A percentile compares a stretch with the other conserved stretches of the same genome.
phyloP scores from a whole-genome alignment of 2,329 filamentous ascomycete genomes.

The Alternaria ethzedia region DNA sequence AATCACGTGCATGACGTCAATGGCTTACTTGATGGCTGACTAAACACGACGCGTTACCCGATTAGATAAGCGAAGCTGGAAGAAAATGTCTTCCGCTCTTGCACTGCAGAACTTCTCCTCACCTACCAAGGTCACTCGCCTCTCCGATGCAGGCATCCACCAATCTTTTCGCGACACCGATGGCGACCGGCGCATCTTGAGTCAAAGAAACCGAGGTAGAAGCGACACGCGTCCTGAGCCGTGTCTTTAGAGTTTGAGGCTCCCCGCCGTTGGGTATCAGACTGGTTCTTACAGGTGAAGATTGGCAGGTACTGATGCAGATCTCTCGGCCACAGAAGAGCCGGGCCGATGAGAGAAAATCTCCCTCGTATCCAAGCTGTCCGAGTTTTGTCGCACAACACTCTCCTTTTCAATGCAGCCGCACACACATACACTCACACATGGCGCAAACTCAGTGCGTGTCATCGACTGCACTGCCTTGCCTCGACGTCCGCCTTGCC shows the following conservation, averaged over 20 bases:
- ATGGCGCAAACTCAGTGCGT: conserved; percentile 2
- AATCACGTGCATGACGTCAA: conserved; percentile 5
- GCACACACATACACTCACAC: not conserved
- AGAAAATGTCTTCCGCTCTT: conserved; percentile 8
- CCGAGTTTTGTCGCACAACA: not conserved
- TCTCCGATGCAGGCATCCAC: not conserved
- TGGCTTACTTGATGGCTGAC: conserved; percentile 6
- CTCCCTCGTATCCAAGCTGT: not conserved
- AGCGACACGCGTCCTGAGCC: conserved; percentile 1
- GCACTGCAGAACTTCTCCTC: conserved; percentile 9
- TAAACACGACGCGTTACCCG: conserved; percentile 4
- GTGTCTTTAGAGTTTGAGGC: conserved; percentile 27
- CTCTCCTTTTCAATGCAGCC: conserved; percentile 3
- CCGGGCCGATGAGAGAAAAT: conserved; percentile 6
- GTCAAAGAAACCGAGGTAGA: not conserved
- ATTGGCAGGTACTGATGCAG: conserved; percentile 23
- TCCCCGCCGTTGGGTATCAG: conserved; percentile 36
- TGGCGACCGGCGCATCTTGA: not conserved
- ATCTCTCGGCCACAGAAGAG: conserved; percentile 11
- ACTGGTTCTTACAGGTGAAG: conserved; percentile 13
- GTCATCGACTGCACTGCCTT: not conserved
- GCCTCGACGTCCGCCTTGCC: not conserved
- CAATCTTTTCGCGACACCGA: not conserved
- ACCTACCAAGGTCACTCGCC: not conserved
- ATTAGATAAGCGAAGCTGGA: conserved; percentile 10